phyloP scores from a whole-genome alignment of 225 moss, liverwort and hornwort genomes.

The Takakia lepidozioides region DNA sequence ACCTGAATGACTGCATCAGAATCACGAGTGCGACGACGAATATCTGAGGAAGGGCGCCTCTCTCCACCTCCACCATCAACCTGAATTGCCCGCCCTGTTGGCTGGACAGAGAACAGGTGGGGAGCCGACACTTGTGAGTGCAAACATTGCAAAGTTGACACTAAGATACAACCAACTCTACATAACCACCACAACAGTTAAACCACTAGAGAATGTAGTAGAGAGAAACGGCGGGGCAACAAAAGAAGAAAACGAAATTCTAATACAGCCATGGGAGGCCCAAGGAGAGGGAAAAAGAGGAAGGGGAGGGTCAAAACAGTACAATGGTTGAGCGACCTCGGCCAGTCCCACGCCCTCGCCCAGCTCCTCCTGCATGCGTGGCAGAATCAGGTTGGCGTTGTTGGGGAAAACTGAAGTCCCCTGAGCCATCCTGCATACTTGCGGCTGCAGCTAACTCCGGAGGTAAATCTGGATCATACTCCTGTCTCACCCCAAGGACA shows the following conservation, averaged over 20 bases:
- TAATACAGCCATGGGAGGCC: not conserved
- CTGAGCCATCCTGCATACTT: conserved; percentile 68
- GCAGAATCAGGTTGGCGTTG: conserved; percentile 74
- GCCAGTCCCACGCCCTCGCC: conserved; percentile 81
- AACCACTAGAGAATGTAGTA: no score
- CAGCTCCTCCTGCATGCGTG: conserved; percentile 63
- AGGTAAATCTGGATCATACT: conserved; percentile 97
- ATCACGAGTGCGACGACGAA: conserved; percentile 95
- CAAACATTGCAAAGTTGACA: not conserved
- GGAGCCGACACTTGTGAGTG: conserved; percentile 1
- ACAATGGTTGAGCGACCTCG: conserved; percentile 72
- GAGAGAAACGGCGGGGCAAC: not conserved
- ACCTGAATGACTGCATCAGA: conserved; percentile 99
- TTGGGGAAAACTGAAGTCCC: conserved; percentile 51
- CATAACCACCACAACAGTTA: no score
- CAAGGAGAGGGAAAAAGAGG: not conserved
- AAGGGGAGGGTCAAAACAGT: conserved; percentile 17
- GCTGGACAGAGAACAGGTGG: conserved; percentile 34
- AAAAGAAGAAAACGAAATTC: not conserved
- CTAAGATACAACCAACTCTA: not conserved
- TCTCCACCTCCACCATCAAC: conserved; percentile 99
- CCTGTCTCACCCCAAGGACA: conserved; percentile 31
- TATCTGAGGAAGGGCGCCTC: conserved; percentile 93
- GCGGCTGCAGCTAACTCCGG: conserved; percentile 94
- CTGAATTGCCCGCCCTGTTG: conserved; percentile 95